Evolutionary conservation across 2,329 filamentous ascomycete genomes (phyloP).

Genomic region (Xylariaceae sp.): DNA sequence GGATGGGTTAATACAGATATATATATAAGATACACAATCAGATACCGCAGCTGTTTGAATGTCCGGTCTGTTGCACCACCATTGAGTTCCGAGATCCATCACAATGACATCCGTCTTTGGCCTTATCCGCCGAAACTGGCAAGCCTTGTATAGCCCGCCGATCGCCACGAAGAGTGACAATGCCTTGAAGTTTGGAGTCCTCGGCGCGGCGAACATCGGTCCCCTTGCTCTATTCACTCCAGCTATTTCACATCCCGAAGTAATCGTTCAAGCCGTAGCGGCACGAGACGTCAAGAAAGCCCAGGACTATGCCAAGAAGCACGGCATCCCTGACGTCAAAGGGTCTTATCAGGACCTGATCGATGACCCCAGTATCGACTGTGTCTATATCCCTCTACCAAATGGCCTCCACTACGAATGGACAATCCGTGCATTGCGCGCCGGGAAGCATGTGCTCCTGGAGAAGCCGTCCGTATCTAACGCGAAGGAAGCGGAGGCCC

Average conservation of each 20-base stretch:
- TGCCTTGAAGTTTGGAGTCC: constrained; percentile 33
- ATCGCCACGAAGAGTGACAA: neutral
- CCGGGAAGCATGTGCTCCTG: constrained; percentile 42
- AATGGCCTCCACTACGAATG: constrained; percentile 31
- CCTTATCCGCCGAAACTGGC: no score
- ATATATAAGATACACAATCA: no score
- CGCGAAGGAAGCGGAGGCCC: constrained; percentile 28
- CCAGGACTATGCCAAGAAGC: constrained; percentile 43
- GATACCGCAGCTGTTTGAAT: no score
- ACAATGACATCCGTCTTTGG: no score
- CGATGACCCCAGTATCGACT: constrained; percentile 31
- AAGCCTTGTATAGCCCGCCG: no score
- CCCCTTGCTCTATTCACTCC: constrained; percentile 41
- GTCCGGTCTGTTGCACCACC: no score
- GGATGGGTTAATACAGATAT: no score
- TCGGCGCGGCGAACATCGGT: constrained; percentile 36
- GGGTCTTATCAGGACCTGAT: constrained; percentile 43
- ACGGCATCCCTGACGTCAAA: constrained; percentile 46
- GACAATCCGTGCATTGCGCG: constrained; percentile 33
- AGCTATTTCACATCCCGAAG: constrained; percentile 47
- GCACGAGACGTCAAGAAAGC: constrained; percentile 44
- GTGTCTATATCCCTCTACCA: constrained; percentile 38
- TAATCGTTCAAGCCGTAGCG: constrained; percentile 49
- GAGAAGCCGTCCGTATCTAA: constrained; percentile 41
- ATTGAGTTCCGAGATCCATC: no score